Base-by-base conservation (phyloP, 768 basidiomycete genomes). In the Mycena rebaudengoi region DNA sequence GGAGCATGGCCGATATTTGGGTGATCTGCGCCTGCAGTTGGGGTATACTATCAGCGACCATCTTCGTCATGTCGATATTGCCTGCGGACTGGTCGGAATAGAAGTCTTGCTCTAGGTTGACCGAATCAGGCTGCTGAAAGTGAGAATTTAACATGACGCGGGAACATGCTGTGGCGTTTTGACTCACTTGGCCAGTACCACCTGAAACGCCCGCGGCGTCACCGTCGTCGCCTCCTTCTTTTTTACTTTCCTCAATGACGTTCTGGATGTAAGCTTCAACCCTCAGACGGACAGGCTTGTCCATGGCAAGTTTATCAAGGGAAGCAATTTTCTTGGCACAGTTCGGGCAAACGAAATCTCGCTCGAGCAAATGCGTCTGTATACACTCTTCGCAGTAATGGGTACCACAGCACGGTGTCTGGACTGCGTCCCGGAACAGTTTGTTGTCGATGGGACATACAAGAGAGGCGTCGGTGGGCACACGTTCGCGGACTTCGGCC, bases 381-480 rank as follows among this genome's bases (percentile, higher is more conserved):
- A 99, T 93, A 79, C 97, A 98, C 76, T 99, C 97, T 78, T 99
- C 96, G 83, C 97, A 98, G 78, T 93, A 99, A 13, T 86, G 72
- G 40, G 90, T 94, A 69, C 86, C 88, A 82, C 97, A 99, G 78
- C 97, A 98, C 2, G 98, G 97, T 3, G 95, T 96, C 78, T 93
- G 92, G 73, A 97, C 93, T 45, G 96, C 95, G 73, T 98, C 95
- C 69, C 92, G 91, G 76, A 98, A 89, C 30, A 99, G 88, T 81
- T 91, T 94, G 78, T 91, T 90, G 86, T 97, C 96, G 75, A 98
- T 91, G 7, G 94, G 88, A 77, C 97, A 98, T 12, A 88, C 85
- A 48, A 99, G 83, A 7, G 91, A 81, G 5, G 88, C 73, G 71
- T 99, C 96, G 46, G 89, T 82, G 0, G 95, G 93, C 13, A 88